A percentile compares a stretch with the other conserved stretches of the same genome.
Conservation (phyloP, 768 basidiomycete genomes). For the Leucocoprinus sp. region DNA sequence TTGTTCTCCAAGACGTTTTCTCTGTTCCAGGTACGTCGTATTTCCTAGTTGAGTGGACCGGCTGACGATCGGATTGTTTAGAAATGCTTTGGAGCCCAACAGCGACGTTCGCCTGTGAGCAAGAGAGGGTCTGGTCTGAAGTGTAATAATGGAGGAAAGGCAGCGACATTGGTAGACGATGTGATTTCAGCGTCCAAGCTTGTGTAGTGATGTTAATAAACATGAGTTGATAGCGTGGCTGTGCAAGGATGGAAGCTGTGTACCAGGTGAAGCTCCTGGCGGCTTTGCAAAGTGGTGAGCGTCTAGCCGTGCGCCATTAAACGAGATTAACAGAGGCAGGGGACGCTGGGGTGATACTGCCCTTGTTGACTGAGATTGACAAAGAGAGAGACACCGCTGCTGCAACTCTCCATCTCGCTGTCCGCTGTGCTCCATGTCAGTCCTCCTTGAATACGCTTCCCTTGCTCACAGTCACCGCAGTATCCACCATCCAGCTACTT, state of each 20-base stretch:
- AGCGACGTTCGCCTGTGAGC: background rate
- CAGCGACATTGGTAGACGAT: background rate
- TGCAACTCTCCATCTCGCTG: conserved; percentile 68
- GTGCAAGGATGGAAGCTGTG: background rate
- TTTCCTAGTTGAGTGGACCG: background rate
- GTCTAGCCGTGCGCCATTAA: background rate
- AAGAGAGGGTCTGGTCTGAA: background rate
- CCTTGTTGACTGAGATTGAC: background rate
- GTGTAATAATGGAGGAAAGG: background rate
- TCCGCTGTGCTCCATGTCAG: conserved; percentile 62
- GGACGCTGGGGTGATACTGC: background rate
- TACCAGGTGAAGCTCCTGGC: conserved; percentile 16
- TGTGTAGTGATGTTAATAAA: background rate
- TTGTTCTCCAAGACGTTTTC: conserved; percentile 30
- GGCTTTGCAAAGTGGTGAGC: conserved; percentile 52
- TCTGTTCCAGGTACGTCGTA: conserved; percentile 26
- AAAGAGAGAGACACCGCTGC: background rate
- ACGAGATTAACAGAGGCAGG: background rate
- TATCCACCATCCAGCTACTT: conserved; percentile 60
- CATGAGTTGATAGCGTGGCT: background rate
- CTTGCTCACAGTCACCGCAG: conserved; percentile 23
- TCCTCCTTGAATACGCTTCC: background rate
- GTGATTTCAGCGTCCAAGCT: background rate
- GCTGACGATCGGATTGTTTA: background rate
- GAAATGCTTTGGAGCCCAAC: conserved; percentile 14